These are phyloP conservation scores for Rhodomyrtus tomentosa DNA, from an alignment of 345 rosid species.

Conservation along the genomic window DNA sequence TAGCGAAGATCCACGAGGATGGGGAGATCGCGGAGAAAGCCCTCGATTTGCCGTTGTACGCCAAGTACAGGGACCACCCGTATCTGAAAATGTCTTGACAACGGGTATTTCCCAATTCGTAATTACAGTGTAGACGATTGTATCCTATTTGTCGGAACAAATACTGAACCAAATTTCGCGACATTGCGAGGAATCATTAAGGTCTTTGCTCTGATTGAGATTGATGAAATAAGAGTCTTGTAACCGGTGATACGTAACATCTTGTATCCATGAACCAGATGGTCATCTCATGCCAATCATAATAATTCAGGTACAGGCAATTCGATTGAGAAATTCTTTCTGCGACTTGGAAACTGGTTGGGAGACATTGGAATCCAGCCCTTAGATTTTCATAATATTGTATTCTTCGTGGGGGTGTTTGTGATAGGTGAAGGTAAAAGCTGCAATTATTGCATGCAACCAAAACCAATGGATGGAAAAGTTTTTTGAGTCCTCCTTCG, in stretches of 20 bases:
- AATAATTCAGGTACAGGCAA: neutral
- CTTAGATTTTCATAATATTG: neutral
- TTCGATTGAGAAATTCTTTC: neutral
- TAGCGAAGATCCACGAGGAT: conserved; percentile 73
- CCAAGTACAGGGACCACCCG: conserved; percentile 42
- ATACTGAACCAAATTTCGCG: neutral
- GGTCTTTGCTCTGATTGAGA: neutral
- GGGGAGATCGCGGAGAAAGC: conserved; percentile 57
- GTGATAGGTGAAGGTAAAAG: neutral
- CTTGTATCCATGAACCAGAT: neutral
- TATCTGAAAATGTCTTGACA: conserved; percentile 14
- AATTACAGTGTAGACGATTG: neutral
- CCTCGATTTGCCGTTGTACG: conserved; percentile 61
- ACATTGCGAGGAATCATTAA: neutral
- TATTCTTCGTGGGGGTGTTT: neutral
- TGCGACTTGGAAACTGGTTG: neutral
- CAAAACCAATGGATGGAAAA: neutral
- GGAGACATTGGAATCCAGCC: neutral
- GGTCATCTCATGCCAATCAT: neutral
- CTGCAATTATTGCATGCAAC: neutral
- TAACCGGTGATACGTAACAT: neutral
- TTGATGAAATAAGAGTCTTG: neutral
- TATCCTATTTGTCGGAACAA: neutral
- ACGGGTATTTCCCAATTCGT: neutral
- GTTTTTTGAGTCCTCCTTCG: neutral